Percentiles rank a stretch among this genome's conserved stretches.
Conservation (phyloP, 192 early-diverging fungal species). For the Umbelopsis isabellina region DNA sequence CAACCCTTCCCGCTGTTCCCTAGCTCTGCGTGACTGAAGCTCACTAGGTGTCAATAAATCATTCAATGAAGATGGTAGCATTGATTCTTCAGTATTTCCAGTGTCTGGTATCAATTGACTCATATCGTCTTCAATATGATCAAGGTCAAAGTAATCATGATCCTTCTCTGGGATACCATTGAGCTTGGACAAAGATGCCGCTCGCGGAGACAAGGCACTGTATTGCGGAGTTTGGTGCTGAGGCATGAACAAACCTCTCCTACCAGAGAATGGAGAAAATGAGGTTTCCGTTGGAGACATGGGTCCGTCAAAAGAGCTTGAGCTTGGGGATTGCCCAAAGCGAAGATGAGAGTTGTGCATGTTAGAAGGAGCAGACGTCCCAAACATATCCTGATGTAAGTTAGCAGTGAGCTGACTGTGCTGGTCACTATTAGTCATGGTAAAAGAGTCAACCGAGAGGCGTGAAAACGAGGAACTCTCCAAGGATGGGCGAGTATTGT, state of each 20-base stretch:
- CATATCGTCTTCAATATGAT: conserved; percentile 8
- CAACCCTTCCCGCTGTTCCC: conserved; percentile 19
- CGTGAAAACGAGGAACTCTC: background rate
- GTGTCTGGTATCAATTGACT: background rate
- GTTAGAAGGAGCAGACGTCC: background rate
- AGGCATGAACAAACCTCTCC: conserved; percentile 18
- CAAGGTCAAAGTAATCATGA: conserved; percentile 6
- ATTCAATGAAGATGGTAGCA: conserved; percentile 57
- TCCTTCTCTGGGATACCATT: conserved; percentile 10
- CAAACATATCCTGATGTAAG: background rate
- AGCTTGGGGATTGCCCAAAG: conserved; percentile 1
- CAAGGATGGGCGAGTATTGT: background rate
- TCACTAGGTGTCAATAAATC: conserved; percentile 58
- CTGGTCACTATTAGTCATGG: background rate
- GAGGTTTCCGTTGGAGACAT: conserved; percentile 14
- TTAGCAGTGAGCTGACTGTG: conserved; percentile 14
- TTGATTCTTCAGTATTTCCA: conserved; percentile 29
- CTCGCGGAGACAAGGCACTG: conserved; percentile 12
- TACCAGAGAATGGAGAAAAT: conserved; percentile 18
- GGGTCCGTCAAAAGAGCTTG: background rate
- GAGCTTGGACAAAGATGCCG: conserved; percentile 12
- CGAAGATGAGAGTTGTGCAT: conserved; percentile 16
- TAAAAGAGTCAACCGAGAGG: background rate
- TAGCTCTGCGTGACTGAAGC: conserved; percentile 26
- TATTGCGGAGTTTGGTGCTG: conserved; percentile 19